These are phyloP conservation scores for Geranium brycei DNA, from an alignment of 345 rosid species.

Conservation along the genomic window DNA sequence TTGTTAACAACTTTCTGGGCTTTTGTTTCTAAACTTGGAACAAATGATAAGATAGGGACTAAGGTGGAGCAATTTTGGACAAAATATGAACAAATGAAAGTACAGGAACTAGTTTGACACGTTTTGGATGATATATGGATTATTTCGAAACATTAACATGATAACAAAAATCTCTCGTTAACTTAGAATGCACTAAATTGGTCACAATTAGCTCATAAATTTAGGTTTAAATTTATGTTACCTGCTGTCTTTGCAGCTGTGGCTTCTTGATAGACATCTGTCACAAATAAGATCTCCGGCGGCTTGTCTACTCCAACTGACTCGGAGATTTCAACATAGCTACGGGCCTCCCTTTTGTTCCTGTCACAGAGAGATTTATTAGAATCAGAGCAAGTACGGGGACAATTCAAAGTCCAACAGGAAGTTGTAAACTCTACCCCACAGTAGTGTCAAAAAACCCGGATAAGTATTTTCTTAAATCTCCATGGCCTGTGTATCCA, in stretches of 20 bases:
- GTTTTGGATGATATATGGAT: no score
- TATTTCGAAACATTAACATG: no score
- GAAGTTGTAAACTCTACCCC: constrained; percentile 38
- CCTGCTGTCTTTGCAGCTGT: constrained; percentile 82
- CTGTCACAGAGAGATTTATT: constrained; percentile 25
- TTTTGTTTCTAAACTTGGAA: neutral
- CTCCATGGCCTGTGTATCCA: constrained; percentile 73
- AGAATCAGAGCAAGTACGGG: neutral
- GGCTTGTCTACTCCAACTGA: constrained; percentile 78
- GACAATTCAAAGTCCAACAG: neutral
- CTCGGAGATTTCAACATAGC: constrained; percentile 64
- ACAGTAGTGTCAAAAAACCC: constrained; percentile 78
- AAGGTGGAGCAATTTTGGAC: no score
- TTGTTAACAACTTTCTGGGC: neutral
- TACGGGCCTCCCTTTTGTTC: constrained; percentile 60
- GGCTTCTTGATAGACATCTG: constrained; percentile 84
- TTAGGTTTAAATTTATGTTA: constrained; percentile 8
- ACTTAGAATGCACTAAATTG: no score
- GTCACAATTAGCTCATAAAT: neutral
- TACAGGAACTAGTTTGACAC: no score
- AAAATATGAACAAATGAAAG: no score
- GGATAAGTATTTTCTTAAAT: constrained; percentile 66
- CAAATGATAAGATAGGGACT: no score
- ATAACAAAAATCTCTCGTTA: no score
- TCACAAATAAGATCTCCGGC: constrained; percentile 64